A percentile compares a stretch with the other conserved stretches of the same genome.
Conservation (phyloP, 2,329 filamentous ascomycete species). For the Geosmithia morbida region DNA sequence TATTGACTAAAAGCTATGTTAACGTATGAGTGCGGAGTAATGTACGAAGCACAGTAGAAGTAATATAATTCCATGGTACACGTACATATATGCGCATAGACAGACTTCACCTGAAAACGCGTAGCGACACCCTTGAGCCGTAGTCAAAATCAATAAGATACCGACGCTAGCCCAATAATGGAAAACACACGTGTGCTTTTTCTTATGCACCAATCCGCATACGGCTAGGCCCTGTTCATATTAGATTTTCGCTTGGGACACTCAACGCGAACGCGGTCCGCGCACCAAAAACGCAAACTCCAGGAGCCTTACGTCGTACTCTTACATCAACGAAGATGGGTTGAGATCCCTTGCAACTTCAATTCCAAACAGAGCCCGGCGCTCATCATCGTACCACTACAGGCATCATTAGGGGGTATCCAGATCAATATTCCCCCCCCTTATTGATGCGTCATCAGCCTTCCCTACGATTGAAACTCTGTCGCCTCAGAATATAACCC, state of each 20-base stretch:
- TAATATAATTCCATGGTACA: too few relatives aligned
- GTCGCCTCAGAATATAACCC: not conserved
- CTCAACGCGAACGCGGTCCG: conserved; percentile 3
- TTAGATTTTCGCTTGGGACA: not conserved
- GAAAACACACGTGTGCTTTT: not conserved
- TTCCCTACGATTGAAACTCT: not conserved
- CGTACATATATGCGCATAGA: too few relatives aligned
- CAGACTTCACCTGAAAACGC: too few relatives aligned
- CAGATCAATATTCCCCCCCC: not conserved
- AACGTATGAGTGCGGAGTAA: too few relatives aligned
- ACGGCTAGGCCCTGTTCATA: not conserved
- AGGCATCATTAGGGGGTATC: not conserved
- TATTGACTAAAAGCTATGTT: too few relatives aligned
- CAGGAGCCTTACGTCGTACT: not conserved
- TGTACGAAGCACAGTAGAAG: too few relatives aligned
- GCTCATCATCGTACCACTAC: not conserved
- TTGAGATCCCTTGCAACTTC: not conserved
- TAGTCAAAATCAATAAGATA: not conserved
- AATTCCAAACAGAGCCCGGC: not conserved
- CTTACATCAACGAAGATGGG: not conserved
- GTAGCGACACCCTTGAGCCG: too few relatives aligned
- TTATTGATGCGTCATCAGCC: not conserved
- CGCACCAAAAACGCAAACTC: not conserved
- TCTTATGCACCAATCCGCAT: not conserved
- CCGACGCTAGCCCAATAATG: not conserved